Evolutionary conservation across 2,329 filamentous ascomycete genomes (phyloP).

Genomic region (Ophiostoma quercus): DNA sequence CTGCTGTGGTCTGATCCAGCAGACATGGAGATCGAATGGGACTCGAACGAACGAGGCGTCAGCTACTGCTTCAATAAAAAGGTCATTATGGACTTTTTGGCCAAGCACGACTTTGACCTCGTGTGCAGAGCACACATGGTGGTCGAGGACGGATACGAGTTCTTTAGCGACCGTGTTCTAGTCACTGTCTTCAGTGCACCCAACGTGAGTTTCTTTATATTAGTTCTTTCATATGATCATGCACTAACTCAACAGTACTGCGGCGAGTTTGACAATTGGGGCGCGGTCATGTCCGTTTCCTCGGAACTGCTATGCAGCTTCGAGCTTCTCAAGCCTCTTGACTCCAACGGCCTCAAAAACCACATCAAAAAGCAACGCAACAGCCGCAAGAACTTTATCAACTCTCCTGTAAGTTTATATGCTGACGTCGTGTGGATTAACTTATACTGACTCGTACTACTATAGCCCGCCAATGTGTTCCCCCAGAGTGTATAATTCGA

Average conservation of each 20-base stretch:
- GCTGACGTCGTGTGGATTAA: background rate
- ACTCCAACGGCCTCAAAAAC: constrained; percentile 92
- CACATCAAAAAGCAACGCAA: constrained; percentile 98
- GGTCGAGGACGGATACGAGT: constrained; percentile 98
- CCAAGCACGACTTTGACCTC: constrained; percentile 99
- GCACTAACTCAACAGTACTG: constrained; percentile 62
- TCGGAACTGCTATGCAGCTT: constrained; percentile 92
- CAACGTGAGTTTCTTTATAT: constrained; percentile 65
- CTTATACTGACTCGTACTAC: constrained; percentile 13
- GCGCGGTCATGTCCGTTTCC: constrained; percentile 96
- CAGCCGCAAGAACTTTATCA: constrained; percentile 89
- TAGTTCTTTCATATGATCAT: background rate
- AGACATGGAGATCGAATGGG: constrained; percentile 97
- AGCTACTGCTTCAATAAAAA: constrained; percentile 99
- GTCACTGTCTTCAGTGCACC: constrained; percentile 97
- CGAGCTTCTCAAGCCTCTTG: constrained; percentile 90
- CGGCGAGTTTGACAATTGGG: constrained; percentile 98
- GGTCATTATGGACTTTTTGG: constrained; percentile 95
- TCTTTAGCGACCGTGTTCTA: constrained; percentile 97
- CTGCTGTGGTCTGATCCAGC: constrained; percentile 97
- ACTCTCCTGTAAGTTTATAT: constrained; percentile 76
- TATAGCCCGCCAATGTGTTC: constrained; percentile 50
- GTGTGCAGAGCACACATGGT: constrained; percentile 99
- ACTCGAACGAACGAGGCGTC: constrained; percentile 92
- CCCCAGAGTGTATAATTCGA: constrained; percentile 49